Evolutionary conservation across 371 early-diverging fungal genomes (phyloP).

Genomic region (Rhizopus delemar): DNA sequence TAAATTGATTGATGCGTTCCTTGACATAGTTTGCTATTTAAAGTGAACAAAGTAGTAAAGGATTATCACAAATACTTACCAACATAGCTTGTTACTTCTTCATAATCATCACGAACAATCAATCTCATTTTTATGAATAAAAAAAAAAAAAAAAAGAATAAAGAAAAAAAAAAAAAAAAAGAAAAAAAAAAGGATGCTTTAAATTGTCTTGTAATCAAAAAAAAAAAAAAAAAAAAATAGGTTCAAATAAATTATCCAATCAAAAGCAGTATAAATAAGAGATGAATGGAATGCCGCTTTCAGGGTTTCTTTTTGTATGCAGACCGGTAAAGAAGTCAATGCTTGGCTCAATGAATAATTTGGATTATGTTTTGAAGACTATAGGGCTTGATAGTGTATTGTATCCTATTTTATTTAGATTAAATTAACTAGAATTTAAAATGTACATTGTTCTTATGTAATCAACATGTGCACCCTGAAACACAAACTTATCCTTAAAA

Average conservation of each 20-base stretch:
- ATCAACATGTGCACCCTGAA: too few relatives aligned
- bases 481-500: too few relatives aligned
- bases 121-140: slow-evolving; percentile 58
- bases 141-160: neutral
- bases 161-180: neutral
- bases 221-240: slow-evolving; percentile 7
- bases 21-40: slow-evolving; percentile 27
- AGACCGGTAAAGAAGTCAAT: too few relatives aligned
- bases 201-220: neutral
- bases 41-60: slow-evolving; percentile 1
- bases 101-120: slow-evolving; percentile 69
- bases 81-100: slow-evolving; percentile 62
- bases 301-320: too few relatives aligned
- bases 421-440: too few relatives aligned
- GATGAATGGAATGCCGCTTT: neutral
- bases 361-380: too few relatives aligned
- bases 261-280: neutral
- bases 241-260: neutral
- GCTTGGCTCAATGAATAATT: too few relatives aligned
- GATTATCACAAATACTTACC: slow-evolving; percentile 39
- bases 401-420: too few relatives aligned
- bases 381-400: too few relatives aligned
- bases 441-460: too few relatives aligned
- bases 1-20: slow-evolving; percentile 72
- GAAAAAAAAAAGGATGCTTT: neutral